These are phyloP conservation scores for Candida parachauliodes DNA, from an alignment of 805 yeast species.

Conservation along the genomic window DNA sequence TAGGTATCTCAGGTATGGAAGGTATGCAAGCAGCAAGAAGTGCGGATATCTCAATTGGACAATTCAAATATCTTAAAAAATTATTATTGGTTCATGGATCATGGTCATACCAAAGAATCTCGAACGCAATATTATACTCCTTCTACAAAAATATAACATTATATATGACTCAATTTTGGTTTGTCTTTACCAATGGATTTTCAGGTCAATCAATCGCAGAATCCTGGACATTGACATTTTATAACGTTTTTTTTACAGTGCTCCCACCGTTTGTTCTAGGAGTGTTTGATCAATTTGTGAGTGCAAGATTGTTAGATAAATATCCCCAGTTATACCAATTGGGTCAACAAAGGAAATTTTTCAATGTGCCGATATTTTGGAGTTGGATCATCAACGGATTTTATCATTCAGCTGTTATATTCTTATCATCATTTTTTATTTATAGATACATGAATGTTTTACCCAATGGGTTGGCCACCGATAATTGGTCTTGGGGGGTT, in stretches of 20 bases:
- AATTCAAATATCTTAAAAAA: constrained; percentile 81
- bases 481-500: constrained; percentile 95
- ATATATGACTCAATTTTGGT: constrained; percentile 99
- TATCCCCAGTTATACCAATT: constrained; percentile 90
- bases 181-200: constrained; percentile 83
- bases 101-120: constrained; percentile 95
- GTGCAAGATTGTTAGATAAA: constrained; percentile 81
- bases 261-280: constrained; percentile 96
- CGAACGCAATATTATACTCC: constrained; percentile 88
- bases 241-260: constrained; percentile 91
- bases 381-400: constrained; percentile 96
- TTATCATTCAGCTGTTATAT: constrained; percentile 85
- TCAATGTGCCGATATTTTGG: constrained; percentile 92
- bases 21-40: constrained; percentile 99
- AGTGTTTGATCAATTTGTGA: constrained; percentile 92
- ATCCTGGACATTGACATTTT: constrained; percentile 96
- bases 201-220: constrained; percentile 96
- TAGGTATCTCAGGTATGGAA: constrained; percentile 98
- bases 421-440: constrained; percentile 65
- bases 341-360: constrained; percentile 85
- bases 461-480: constrained; percentile 65
- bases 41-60: constrained; percentile 96
- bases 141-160: constrained; percentile 94
- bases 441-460: constrained; percentile 66
- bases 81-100: constrained; percentile 90